Conservation (phyloP, 2,329 filamentous ascomycete species). For the Cladosporium sphaerospermum region DNA sequence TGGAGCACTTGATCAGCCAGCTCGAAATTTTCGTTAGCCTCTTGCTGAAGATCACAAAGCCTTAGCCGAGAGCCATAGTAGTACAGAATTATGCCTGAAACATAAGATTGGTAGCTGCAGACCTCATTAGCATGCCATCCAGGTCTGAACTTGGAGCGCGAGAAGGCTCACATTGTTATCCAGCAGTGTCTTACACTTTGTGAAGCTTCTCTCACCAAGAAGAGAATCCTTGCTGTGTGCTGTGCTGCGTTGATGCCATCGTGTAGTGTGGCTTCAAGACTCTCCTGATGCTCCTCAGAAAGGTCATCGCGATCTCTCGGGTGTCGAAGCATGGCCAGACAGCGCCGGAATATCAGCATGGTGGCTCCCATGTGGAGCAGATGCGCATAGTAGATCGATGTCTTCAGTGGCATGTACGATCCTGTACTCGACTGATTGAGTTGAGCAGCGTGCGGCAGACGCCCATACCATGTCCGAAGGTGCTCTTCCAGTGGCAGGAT, state of each 20-base stretch:
- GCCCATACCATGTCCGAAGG: neutral
- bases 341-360: constrained; percentile 6
- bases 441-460: neutral
- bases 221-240: neutral
- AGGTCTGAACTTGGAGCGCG: neutral
- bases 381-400: constrained; percentile 4
- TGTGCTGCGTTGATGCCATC: constrained; percentile 1
- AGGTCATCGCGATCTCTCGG: neutral
- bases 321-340: neutral
- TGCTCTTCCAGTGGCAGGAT: neutral
- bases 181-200: constrained; percentile 2
- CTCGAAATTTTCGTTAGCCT: neutral
- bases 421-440: neutral
- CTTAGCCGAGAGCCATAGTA: neutral
- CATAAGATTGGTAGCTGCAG: constrained; percentile 5
- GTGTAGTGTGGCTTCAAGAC: neutral
- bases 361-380: neutral
- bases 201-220: neutral
- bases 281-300: neutral
- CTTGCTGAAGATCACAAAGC: neutral
- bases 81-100: constrained; percentile 3
- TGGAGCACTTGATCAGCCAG: neutral
- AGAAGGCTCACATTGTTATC: neutral
- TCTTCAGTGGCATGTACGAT: neutral
- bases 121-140: neutral